These are phyloP conservation scores for Fusarium heterosporum DNA, from an alignment of 2,329 filamentous ascomycete species.

Conservation along the genomic window DNA sequence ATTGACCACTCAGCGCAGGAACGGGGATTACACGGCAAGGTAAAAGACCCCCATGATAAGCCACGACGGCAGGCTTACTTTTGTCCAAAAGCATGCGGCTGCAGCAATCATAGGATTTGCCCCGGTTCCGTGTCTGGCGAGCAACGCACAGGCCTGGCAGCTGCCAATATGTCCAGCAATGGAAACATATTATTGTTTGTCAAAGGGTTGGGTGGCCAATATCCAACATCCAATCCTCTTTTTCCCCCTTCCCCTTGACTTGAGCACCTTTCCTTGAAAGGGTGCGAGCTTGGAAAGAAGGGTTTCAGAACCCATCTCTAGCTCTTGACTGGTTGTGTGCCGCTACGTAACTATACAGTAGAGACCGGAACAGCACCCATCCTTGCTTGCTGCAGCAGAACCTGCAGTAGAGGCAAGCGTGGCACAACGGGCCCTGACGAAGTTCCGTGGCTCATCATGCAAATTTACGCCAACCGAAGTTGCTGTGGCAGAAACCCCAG, in stretches of 20 bases:
- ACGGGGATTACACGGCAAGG: conserved; percentile 27
- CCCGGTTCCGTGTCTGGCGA: conserved; percentile 1
- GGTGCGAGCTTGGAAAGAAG: conserved; percentile 5
- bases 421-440: conserved; percentile 24
- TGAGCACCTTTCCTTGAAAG: conserved; percentile 21
- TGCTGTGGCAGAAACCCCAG: conserved; percentile 22
- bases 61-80: conserved; percentile 31
- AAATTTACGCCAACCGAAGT: conserved; percentile 28
- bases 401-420: conserved; percentile 39
- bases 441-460: conserved; percentile 17
- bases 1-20: conserved; percentile 31
- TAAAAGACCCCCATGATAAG: conserved; percentile 16
- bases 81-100: conserved; percentile 42
- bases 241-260: not conserved
- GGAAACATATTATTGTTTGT: conserved; percentile 31
- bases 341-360: conserved; percentile 22
- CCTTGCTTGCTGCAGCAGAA: conserved; percentile 34
- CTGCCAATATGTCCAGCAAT: conserved; percentile 17
- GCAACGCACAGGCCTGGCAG: conserved; percentile 38
- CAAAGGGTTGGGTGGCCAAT: conserved; percentile 20
- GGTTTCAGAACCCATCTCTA: not conserved
- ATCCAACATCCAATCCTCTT: conserved; percentile 13
- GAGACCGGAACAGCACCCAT: conserved; percentile 13
- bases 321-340: conserved; percentile 7
- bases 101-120: conserved; percentile 38